These are phyloP conservation scores for Stemphylium lycopersici DNA, from an alignment of 2,329 filamentous ascomycete genomes.

Conservation along the genomic window DNA sequence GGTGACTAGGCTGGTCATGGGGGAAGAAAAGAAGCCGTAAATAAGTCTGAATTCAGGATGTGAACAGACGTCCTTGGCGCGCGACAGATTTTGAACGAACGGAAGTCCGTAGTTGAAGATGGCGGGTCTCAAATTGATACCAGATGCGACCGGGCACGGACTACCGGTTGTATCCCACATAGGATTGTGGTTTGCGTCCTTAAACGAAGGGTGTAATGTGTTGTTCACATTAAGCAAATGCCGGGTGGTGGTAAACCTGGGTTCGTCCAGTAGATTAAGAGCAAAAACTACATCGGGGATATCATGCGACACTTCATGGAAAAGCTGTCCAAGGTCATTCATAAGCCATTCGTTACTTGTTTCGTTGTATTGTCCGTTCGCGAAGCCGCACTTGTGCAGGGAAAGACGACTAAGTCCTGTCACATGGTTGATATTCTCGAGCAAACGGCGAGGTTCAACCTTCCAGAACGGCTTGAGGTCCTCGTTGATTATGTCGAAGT, in stretches of 20 bases:
- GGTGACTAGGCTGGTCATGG: slow-evolving; percentile 51
- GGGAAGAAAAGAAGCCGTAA: slow-evolving; percentile 57
- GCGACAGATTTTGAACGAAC: slow-evolving; percentile 6
- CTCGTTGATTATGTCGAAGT: slow-evolving; percentile 55
- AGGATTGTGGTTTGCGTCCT: neutral
- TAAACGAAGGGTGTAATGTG: slow-evolving; percentile 1
- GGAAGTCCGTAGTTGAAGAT: slow-evolving; percentile 8
- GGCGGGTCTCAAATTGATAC: too few relatives aligned
- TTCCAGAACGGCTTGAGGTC: slow-evolving; percentile 51
- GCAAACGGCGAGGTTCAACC: slow-evolving; percentile 19
- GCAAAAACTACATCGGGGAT: slow-evolving; percentile 17
- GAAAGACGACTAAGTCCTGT: slow-evolving; percentile 6
- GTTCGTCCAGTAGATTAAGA: slow-evolving; percentile 17
- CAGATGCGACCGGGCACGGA: too few relatives aligned
- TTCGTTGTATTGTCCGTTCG: neutral
- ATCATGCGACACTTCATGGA: slow-evolving; percentile 1
- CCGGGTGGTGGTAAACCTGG: slow-evolving; percentile 12
- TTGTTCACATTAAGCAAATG: slow-evolving; percentile 2
- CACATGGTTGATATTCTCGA: slow-evolving; percentile 5
- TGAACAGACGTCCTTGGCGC: slow-evolving; percentile 14
- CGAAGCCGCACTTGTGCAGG: slow-evolving; percentile 12
- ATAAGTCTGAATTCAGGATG: slow-evolving; percentile 47
- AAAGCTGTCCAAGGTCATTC: neutral
- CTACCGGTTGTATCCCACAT: slow-evolving; percentile 5
- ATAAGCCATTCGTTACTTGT: slow-evolving; percentile 9